Conservation (phyloP, 2,329 filamentous ascomycete species). For the Fusarium oxysporum region DNA sequence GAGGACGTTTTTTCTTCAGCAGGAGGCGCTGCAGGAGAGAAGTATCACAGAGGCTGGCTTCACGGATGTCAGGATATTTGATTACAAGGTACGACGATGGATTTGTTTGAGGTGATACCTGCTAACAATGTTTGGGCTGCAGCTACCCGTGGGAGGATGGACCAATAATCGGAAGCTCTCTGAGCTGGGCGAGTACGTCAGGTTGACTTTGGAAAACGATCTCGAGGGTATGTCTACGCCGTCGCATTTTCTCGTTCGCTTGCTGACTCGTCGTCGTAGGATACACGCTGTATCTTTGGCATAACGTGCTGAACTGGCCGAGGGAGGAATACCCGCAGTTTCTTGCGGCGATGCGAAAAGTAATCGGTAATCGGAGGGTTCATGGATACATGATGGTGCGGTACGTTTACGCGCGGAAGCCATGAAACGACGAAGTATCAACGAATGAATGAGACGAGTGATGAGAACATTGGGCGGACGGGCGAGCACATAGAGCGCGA, state of each 20-base stretch:
- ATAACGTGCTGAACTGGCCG: conserved; percentile 35
- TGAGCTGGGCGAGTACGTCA: conserved; percentile 36
- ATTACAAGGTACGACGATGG: conserved; percentile 31
- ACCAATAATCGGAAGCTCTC: conserved; percentile 36
- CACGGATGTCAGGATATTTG: conserved; percentile 20
- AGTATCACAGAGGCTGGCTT: conserved; percentile 38
- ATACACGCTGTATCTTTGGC: conserved; percentile 36
- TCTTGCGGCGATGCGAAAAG: conserved; percentile 21
- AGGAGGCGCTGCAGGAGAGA: conserved; percentile 26
- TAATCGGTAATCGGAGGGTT: conserved; percentile 26
- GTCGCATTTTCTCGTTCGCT: not conserved
- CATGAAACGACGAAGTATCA: not conserved
- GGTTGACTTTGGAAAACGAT: conserved; percentile 40
- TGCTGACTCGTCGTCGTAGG: conserved; percentile 8
- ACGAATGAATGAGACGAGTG: not conserved
- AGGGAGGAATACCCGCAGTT: conserved; percentile 37
- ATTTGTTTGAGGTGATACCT: not conserved
- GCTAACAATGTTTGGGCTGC: not conserved
- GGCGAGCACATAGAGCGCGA: not conserved
- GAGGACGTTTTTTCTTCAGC: conserved; percentile 29
- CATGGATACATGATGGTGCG: conserved; percentile 39
- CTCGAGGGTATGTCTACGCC: conserved; percentile 21
- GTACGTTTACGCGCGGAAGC: conserved; percentile 37
- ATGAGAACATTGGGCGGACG: not conserved
- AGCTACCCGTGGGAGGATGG: conserved; percentile 41